Percentiles rank a stretch among this genome's conserved stretches.
phyloP scores from a whole-genome alignment of 495 filamentous ascomycete species.

The Penicilliopsis zonata region DNA sequence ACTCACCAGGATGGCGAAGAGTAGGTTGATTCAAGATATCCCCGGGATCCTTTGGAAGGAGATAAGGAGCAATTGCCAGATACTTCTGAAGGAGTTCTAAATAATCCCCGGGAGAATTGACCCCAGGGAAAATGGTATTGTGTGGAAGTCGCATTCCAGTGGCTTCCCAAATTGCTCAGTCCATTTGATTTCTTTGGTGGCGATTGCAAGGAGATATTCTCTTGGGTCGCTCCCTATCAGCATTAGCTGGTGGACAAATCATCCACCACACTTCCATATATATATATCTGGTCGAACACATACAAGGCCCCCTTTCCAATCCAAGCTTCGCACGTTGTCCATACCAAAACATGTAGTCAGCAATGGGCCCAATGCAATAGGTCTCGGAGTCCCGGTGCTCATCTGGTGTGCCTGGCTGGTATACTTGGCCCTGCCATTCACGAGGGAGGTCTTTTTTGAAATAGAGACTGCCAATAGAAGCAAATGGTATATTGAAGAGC shows the following conservation, averaged over 20 bases:
- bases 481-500: constrained; percentile 13
- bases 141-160: constrained; percentile 9
- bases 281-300: too few relatives aligned
- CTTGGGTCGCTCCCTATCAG: background rate
- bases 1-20: constrained; percentile 8
- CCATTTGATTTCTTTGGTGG: constrained; percentile 12
- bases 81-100: constrained; percentile 10
- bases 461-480: constrained; percentile 19
- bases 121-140: constrained; percentile 12
- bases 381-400: constrained; percentile 3
- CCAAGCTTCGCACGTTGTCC: constrained; percentile 5
- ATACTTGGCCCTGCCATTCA: constrained; percentile 2
- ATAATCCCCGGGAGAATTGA: constrained; percentile 7
- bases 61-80: constrained; percentile 9
- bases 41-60: constrained; percentile 6
- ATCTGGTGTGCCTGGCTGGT: background rate
- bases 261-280: background rate
- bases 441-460: constrained; percentile 13
- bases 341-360: constrained; percentile 14
- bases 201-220: background rate
- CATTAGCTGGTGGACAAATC: constrained; percentile 3
- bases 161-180: constrained; percentile 8
- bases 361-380: constrained; percentile 17
- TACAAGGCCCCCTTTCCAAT: background rate
- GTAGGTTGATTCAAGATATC: background rate